phyloP scores from a whole-genome alignment of 805 yeast genomes.

The Kuraishia capsulata region DNA sequence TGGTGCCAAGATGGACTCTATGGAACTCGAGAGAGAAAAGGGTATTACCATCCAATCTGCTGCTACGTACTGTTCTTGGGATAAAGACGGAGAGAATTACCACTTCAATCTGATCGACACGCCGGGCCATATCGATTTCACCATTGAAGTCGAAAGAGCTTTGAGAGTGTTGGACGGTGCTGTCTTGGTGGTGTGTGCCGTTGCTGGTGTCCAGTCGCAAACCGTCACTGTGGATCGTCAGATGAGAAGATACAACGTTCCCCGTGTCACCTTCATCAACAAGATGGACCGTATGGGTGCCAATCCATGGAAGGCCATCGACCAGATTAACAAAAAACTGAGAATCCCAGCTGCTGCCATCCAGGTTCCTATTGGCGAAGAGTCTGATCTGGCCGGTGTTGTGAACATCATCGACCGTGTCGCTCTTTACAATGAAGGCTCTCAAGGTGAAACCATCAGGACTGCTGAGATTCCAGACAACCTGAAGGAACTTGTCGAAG shows the following conservation, averaged over 20 bases:
- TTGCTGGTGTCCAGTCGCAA: constrained; percentile 96
- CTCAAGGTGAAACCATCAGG: constrained; percentile 77
- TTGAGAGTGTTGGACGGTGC: constrained; percentile 97
- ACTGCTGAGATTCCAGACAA: constrained; percentile 68
- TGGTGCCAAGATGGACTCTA: constrained; percentile 99
- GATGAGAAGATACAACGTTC: constrained; percentile 97
- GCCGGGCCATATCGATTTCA: constrained; percentile 98
- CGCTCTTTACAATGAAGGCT: constrained; percentile 82
- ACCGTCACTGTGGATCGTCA: constrained; percentile 98
- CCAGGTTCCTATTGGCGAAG: constrained; percentile 97
- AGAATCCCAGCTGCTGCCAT: constrained; percentile 95
- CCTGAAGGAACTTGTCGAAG: constrained; percentile 74
- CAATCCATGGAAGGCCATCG: constrained; percentile 91
- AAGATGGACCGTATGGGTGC: constrained; percentile 99
- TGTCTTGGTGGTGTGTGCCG: constrained; percentile 96
- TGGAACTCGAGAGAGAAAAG: constrained; percentile 97
- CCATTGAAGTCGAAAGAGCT: constrained; percentile 99
- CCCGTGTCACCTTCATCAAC: constrained; percentile 91
- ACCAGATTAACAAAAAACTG: constrained; percentile 79
- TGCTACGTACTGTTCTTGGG: constrained; percentile 97
- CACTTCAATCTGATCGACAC: constrained; percentile 96
- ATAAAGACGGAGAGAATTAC: constrained; percentile 54
- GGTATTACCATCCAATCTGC: constrained; percentile 99
- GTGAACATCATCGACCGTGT: constrained; percentile 87
- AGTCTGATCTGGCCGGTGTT: constrained; percentile 74